These are phyloP conservation scores for Acanthamoeba rhysodes DNA, from an alignment of 208 protist genomes.

Conservation along the genomic window DNA sequence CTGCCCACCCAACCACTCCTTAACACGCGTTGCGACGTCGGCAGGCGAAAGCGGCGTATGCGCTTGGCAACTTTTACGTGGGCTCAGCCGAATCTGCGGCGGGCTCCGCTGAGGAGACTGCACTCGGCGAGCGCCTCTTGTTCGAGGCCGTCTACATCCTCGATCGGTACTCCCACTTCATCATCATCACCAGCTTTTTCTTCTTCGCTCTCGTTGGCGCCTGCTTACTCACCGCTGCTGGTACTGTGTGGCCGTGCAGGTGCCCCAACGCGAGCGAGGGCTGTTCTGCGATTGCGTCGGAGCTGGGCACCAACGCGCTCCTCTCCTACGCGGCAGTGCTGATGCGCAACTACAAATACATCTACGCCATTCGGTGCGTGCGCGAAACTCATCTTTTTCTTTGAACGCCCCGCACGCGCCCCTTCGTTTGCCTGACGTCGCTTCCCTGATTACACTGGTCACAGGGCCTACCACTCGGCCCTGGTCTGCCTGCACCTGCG, in stretches of 20 bases:
- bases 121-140: background rate
- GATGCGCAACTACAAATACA: constrained; percentile 40
- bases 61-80: background rate
- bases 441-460: background rate
- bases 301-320: constrained; percentile 34
- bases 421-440: background rate
- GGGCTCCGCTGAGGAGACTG: background rate
- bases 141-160: constrained; percentile 42
- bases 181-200: no score
- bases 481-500: constrained; percentile 4
- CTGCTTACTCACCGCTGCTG: no score
- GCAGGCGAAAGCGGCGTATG: constrained; percentile 42
- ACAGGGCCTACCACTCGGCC: constrained; percentile 11
- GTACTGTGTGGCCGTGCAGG: no score
- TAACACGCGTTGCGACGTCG: no score
- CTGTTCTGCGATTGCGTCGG: background rate
- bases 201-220: no score
- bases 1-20: no score
- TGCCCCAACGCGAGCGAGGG: background rate
- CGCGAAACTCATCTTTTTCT: background rate
- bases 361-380: constrained; percentile 10
- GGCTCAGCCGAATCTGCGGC: background rate
- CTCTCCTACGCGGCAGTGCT: background rate
- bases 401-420: background rate
- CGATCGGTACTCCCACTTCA: background rate